Base-by-base conservation (phyloP, 169 alveolate genomes). In the Eimeria sp. region DNA sequence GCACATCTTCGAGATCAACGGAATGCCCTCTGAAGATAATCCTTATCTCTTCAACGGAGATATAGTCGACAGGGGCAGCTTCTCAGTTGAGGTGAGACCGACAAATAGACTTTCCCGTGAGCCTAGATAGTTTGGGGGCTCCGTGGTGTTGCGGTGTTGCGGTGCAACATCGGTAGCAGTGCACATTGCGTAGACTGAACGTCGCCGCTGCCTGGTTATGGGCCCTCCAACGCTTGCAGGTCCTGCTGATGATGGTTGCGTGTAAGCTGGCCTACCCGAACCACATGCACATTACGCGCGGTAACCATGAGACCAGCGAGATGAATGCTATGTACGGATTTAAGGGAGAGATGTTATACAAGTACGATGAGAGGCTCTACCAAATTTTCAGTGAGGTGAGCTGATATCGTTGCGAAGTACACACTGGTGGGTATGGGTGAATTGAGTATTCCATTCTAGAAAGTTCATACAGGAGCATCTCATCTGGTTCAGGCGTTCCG, bases 21-120 rank as follows among this genome's bases (percentile, higher is more conserved):
- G 99, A 2, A 96, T 98, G 91, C 99, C 99, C 54, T 97, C 99
- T 40, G 99, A 98, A 95, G 97, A 96, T 25, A 99, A 99, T 96
- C 99, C 99, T 9, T 99, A 99, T 97, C 97, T 99, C 95, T 99
- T 99, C 98, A 99, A 99, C 97, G 99, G 99, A 0, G 99, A 99
- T 95, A 99, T 99, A 96, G 99, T 99, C 67, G 99, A 99, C 96
- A 98, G 99, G 94, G 99, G 99, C 20, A 98, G 99, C 70, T 99
- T 99, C 97, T 99, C 99, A 49, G 99, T 99, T 43, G 99, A 99
- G 98, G 99, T 99, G 30, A 95, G 98, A 2, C 89, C n/a, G 84
- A 40, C 6, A 40, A 72, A n/a, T 14, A 51, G 51, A 20, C 4
- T 14, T 34, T 13, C n/a, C 30, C 27, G 82, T 51, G 10, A 11